Percentiles rank a stretch among this genome's conserved stretches.
These are phyloP conservation scores for Beauveria australis DNA, from an alignment of 2,329 filamentous ascomycete species.

Conservation along the genomic window DNA sequence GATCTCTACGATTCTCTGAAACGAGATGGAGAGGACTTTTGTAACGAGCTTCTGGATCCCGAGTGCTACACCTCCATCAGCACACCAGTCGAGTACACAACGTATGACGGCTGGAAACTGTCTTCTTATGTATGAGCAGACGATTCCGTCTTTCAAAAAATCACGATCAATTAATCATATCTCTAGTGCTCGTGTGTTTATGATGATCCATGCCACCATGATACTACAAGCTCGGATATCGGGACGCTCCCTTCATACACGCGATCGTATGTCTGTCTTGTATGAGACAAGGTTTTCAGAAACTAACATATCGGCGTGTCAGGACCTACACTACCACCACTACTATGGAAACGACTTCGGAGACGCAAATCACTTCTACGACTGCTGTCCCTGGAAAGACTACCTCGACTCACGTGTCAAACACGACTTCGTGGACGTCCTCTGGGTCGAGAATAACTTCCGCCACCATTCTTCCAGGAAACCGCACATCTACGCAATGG, in stretches of 20 bases:
- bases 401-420: background rate
- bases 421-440: background rate
- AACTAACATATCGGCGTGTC: background rate
- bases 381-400: no score
- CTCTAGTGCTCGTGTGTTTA: slow-evolving; percentile 6
- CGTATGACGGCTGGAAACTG: slow-evolving; percentile 21
- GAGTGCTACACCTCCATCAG: slow-evolving; percentile 12
- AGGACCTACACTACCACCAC: background rate
- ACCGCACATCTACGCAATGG: background rate
- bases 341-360: no score
- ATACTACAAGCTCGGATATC: background rate
- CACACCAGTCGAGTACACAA: slow-evolving; percentile 22
- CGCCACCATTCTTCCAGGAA: background rate
- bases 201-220: background rate
- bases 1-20: slow-evolving; percentile 23
- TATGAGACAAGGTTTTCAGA: background rate
- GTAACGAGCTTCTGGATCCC: slow-evolving; percentile 21
- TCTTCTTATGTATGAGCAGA: slow-evolving; percentile 23
- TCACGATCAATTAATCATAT: background rate
- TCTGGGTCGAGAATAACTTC: background rate
- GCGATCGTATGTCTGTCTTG: background rate
- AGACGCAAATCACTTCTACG: no score
- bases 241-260: background rate
- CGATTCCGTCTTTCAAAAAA: background rate
- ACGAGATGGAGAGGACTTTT: slow-evolving; percentile 20